These are phyloP conservation scores for Klebsormidium nitens DNA, from an alignment of 139 green algal species.

Conservation along the genomic window DNA sequence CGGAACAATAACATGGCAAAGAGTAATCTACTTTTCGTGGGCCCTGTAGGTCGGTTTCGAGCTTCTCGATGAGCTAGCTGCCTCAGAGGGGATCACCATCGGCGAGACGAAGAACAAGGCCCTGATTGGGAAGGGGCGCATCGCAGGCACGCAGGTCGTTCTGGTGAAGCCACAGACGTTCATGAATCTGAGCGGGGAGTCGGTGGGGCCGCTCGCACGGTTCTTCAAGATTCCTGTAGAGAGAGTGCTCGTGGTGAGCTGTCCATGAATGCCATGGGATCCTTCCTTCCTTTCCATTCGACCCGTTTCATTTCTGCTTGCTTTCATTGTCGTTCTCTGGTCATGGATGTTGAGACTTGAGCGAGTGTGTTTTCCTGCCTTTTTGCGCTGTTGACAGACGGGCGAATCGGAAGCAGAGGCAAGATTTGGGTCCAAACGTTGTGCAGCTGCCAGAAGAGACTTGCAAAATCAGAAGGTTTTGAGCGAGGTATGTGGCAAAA, in stretches of 20 bases:
- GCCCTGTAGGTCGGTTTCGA: slow-evolving; percentile 67
- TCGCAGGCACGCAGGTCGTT: slow-evolving; percentile 44
- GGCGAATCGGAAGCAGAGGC: no score
- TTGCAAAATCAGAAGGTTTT: no score
- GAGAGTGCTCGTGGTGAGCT: slow-evolving; percentile 33
- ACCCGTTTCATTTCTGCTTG: background rate
- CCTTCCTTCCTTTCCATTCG: slow-evolving; percentile 44
- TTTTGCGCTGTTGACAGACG: no score
- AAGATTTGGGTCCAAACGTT: no score
- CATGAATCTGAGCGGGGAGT: slow-evolving; percentile 85
- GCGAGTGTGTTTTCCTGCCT: no score
- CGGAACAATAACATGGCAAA: slow-evolving; percentile 4
- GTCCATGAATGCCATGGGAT: slow-evolving; percentile 25
- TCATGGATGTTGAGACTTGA: no score
- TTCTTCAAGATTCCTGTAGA: slow-evolving; percentile 66
- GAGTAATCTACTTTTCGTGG: slow-evolving; percentile 2
- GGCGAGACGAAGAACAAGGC: slow-evolving; percentile 64
- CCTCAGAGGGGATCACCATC: slow-evolving; percentile 49
- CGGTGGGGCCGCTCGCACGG: slow-evolving; percentile 56
- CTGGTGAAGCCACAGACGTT: slow-evolving; percentile 84
- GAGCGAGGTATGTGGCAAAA: no score
- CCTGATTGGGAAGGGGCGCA: slow-evolving; percentile 44
- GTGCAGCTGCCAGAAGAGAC: no score
- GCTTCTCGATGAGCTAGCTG: slow-evolving; percentile 67
- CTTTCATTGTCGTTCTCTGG: background rate